Evolutionary conservation across 306 rosid species (phyloP).

Genomic region (Vigna reflexopilosa): DNA sequence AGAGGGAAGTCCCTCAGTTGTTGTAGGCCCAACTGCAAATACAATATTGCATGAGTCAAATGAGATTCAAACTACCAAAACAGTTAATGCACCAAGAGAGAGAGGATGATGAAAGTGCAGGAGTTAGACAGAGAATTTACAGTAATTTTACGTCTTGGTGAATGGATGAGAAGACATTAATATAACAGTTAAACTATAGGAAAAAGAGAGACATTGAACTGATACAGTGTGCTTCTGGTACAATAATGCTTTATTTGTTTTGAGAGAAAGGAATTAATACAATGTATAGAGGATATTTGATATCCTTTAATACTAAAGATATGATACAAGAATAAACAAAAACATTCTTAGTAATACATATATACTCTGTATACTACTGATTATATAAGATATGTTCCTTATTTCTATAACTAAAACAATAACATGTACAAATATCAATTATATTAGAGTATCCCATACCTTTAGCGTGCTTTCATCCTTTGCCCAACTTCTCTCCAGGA

Average conservation of each 20-base stretch:
- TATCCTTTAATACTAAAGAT: no score
- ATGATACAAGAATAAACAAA: no score
- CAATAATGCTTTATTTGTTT: no score
- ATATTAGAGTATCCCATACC: constrained; percentile 53
- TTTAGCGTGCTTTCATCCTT: constrained; percentile 90
- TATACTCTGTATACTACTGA: no score
- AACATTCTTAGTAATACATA: no score
- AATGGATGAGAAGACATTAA: neutral
- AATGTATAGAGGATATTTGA: no score
- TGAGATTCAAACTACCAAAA: constrained; percentile 36
- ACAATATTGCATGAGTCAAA: constrained; percentile 39
- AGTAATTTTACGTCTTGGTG: constrained; percentile 9
- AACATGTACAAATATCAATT: constrained; percentile 8
- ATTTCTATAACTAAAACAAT: no score
- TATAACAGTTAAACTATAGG: neutral
- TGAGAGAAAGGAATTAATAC: no score
- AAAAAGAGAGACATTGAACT: no score
- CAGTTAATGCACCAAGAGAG: constrained; percentile 5
- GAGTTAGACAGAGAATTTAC: neutral
- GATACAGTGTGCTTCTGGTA: no score
- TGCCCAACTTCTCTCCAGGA: constrained; percentile 95
- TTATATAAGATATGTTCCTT: no score
- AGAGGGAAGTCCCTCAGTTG: constrained; percentile 77
- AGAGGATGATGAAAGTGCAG: constrained; percentile 3
- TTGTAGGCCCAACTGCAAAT: constrained; percentile 79